Percentiles rank a stretch among this genome's conserved stretches.
Evolutionary conservation across 108 stramenopile species (phyloP).

Genomic region (Pseudonitzschia multistriata): DNA sequence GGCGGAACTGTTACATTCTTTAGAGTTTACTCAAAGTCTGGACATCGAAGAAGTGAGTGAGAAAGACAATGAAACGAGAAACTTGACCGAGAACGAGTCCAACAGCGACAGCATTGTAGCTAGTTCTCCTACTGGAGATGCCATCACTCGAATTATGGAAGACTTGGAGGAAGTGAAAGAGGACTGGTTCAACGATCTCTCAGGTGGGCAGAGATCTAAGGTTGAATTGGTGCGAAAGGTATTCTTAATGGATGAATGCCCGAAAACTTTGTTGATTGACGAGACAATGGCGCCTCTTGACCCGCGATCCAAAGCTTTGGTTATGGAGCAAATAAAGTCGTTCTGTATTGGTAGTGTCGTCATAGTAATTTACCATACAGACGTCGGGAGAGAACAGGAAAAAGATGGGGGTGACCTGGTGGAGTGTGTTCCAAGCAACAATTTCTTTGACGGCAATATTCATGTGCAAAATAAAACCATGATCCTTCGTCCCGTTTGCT

Average conservation of each 20-base stretch:
- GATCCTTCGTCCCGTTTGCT: conserved; percentile 64
- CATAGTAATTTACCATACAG: conserved; percentile 90
- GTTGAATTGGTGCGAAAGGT: conserved; percentile 84
- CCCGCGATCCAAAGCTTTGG: conserved; percentile 72
- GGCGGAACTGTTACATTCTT: conserved; percentile 58
- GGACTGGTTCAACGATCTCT: conserved; percentile 85
- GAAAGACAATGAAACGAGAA: background rate
- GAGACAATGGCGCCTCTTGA: conserved; percentile 90
- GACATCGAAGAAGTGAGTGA: background rate
- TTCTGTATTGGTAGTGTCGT: conserved; percentile 79
- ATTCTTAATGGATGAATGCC: conserved; percentile 69
- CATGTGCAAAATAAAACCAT: conserved; percentile 75
- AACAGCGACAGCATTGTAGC: conserved; percentile 11
- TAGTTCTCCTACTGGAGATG: conserved; percentile 22
- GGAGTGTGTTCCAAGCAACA: conserved; percentile 80
- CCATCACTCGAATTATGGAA: conserved; percentile 45
- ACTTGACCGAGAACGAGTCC: conserved; percentile 8
- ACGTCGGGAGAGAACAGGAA: conserved; percentile 48
- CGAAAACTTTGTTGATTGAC: conserved; percentile 72
- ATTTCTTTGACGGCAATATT: conserved; percentile 82
- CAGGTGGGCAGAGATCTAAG: conserved; percentile 87
- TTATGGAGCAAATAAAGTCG: conserved; percentile 76
- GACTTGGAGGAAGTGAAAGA: conserved; percentile 78
- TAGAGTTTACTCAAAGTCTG: conserved; percentile 64
- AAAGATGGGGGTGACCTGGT: conserved; percentile 28